Evolutionary conservation across 2,329 filamentous ascomycete species (phyloP).

Genomic region (Apiospora phragmitis): DNA sequence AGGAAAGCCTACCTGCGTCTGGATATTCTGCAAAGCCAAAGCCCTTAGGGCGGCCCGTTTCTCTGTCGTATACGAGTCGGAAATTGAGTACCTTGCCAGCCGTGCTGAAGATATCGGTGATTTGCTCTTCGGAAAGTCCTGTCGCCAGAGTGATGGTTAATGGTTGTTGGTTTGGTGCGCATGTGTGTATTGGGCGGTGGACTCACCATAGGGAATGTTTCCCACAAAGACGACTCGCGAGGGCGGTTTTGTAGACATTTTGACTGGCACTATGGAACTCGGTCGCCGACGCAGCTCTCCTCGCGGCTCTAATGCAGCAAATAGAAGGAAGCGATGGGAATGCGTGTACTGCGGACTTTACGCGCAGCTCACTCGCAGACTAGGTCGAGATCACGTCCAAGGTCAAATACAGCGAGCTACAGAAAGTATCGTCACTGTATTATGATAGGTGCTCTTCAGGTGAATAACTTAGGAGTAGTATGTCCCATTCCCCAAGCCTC

Average conservation of each 20-base stretch:
- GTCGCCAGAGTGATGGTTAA: constrained; percentile 2
- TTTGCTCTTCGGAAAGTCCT: constrained; percentile 96
- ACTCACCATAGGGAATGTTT: constrained; percentile 78
- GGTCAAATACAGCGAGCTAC: constrained; percentile 7
- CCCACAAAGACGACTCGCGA: constrained; percentile 83
- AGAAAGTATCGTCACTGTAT: constrained; percentile 7
- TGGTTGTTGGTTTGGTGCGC: neutral
- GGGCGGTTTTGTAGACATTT: constrained; percentile 72
- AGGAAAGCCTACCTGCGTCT: constrained; percentile 66
- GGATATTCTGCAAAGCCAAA: constrained; percentile 97
- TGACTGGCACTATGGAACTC: constrained; percentile 27
- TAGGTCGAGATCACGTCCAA: constrained; percentile 5
- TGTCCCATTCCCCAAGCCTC: neutral
- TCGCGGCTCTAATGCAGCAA: neutral
- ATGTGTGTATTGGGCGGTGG: neutral
- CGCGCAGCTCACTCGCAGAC: neutral
- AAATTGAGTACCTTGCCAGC: constrained; percentile 91
- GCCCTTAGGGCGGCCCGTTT: constrained; percentile 91
- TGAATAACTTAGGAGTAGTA: neutral
- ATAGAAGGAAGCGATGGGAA: neutral
- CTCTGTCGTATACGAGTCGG: constrained; percentile 90
- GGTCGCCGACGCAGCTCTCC: too few relatives aligned
- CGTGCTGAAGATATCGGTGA: constrained; percentile 88
- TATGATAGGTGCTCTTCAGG: constrained; percentile 5
- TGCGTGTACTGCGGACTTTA: neutral